Evolutionary conservation across 768 basidiomycete species (phyloP), one percentile per base, ranked within the genome.

Genomic region (Boletus sensibilis): DNA sequence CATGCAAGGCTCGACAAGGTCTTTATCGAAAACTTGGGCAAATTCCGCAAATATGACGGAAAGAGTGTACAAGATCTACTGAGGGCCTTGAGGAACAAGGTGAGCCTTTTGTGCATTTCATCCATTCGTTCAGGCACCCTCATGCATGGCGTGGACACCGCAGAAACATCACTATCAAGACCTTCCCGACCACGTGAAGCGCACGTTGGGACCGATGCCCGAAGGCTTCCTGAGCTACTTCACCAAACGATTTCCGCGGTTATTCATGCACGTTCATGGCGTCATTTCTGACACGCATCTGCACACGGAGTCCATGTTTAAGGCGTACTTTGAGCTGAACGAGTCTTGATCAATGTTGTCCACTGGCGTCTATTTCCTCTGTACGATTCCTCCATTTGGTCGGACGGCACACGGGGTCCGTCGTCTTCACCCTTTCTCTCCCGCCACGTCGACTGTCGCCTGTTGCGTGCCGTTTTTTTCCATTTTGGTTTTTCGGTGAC

Each of bases 91-190:
- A 80, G 97, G 60, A 99, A 98, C 72, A 98, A 99, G 82, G 94
- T 93, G 55, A 41, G 85, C 71, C 5, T 9, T 45, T 27, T 52
- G 14, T 14, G 25, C 47, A 37, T 50, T 35, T 13, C 23, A 31
- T 34, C 4, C 49, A 31, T 45, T 6, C 13, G 35, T 40, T 35
- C 44, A 16, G 6, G 37, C 21, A 1, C 61, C 13, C 56, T 67
- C 46, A 72, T 45, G 35, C 50, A 40, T 10, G 23, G 12, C 53
- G 12, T 35, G 58, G n/a, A n/a, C 40, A 57, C 8, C 48, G 21
- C 64, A 95, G 94, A 96, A 94, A 90, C 90, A 98, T 60, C 95
- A 98, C 68, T 97, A 96, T 68, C 96, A 98, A 74, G 97, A 99
- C 73, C 75, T 99, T 12, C 96, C 96, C 2, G 92, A 94, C 60